Evolutionary conservation across 371 early-diverging fungal genomes (phyloP).

Genomic region (Actinomucor elegans): DNA sequence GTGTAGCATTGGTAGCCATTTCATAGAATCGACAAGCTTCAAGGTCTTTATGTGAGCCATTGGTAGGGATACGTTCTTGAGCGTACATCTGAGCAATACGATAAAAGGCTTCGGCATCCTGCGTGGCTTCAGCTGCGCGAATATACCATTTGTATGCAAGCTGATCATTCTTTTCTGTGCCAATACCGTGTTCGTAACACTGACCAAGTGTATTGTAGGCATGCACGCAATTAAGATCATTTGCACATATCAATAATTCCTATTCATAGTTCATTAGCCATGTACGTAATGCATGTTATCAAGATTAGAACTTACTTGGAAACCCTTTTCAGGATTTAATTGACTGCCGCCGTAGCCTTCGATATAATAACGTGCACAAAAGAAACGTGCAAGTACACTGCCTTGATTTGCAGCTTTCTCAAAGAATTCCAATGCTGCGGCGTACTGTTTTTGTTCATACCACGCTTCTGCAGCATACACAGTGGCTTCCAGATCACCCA

Average conservation of each 20-base stretch:
- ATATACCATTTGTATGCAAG: conserved; percentile 43
- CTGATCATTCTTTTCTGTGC: conserved; percentile 46
- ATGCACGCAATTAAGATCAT: conserved; percentile 32
- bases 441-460: conserved; percentile 47
- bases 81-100: conserved; percentile 40
- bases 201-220: conserved; percentile 44
- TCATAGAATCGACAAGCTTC: conserved; percentile 37
- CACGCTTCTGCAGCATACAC: conserved; percentile 44
- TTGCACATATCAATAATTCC: conserved; percentile 44
- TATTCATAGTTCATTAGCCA: conserved; percentile 11
- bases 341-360: conserved; percentile 38
- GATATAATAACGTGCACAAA: conserved; percentile 42
- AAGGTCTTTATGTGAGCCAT: conserved; percentile 14
- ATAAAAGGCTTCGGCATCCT: conserved; percentile 45
- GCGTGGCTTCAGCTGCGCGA: conserved; percentile 32
- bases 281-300: no score
- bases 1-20: conserved; percentile 28
- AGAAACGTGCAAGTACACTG: conserved; percentile 36
- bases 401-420: conserved; percentile 43
- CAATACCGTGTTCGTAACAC: conserved; percentile 48
- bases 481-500: conserved; percentile 42
- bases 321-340: conserved; percentile 39
- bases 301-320: conserved; percentile 40
- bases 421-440: conserved; percentile 42
- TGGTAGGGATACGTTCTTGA: conserved; percentile 15